phyloP scores from a whole-genome alignment of 2,329 filamentous ascomycete genomes.

The Colletotrichum scovillei region DNA sequence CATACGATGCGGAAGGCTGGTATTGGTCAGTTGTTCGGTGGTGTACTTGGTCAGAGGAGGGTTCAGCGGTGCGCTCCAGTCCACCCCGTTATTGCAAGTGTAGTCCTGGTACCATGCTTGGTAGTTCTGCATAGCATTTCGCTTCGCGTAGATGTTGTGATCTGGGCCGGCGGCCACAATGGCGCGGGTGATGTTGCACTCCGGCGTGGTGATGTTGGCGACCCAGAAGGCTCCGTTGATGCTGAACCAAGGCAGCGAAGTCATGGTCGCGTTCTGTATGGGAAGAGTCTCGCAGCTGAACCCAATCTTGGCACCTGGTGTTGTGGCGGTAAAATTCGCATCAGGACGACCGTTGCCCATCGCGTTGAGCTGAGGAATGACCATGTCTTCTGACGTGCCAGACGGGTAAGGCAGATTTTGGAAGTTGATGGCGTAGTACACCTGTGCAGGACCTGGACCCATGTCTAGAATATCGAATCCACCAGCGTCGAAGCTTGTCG shows the following conservation, averaged over 20 bases:
- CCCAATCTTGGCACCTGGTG: constrained; percentile 39
- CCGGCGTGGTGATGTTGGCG: constrained; percentile 38
- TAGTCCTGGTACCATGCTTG: constrained; percentile 40
- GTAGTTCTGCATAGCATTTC: constrained; percentile 43
- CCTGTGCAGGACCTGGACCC: constrained; percentile 26
- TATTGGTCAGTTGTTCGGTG: constrained; percentile 33
- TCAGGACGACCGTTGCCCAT: neutral
- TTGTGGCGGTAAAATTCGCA: constrained; percentile 21
- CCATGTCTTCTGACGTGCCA: constrained; percentile 24
- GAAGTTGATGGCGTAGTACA: constrained; percentile 35
- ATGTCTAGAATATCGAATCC: constrained; percentile 43
- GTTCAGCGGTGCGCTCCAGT: constrained; percentile 34
- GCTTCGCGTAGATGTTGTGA: constrained; percentile 39
- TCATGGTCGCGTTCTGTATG: constrained; percentile 37
- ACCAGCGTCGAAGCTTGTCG: constrained; percentile 31
- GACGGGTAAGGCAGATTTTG: constrained; percentile 28
- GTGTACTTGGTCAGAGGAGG: constrained; percentile 23
- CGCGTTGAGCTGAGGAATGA: constrained; percentile 23
- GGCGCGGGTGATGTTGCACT: constrained; percentile 40
- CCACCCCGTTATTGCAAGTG: constrained; percentile 38
- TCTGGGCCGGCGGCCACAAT: constrained; percentile 40
- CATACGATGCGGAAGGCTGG: constrained; percentile 39
- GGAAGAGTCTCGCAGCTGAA: constrained; percentile 40
- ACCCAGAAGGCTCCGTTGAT: constrained; percentile 39
- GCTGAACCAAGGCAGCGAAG: constrained; percentile 39